A percentile compares a stretch with the other conserved stretches of the same genome.
Conservation (phyloP, 2,329 filamentous ascomycete species). For the Xylaria multiplex region DNA sequence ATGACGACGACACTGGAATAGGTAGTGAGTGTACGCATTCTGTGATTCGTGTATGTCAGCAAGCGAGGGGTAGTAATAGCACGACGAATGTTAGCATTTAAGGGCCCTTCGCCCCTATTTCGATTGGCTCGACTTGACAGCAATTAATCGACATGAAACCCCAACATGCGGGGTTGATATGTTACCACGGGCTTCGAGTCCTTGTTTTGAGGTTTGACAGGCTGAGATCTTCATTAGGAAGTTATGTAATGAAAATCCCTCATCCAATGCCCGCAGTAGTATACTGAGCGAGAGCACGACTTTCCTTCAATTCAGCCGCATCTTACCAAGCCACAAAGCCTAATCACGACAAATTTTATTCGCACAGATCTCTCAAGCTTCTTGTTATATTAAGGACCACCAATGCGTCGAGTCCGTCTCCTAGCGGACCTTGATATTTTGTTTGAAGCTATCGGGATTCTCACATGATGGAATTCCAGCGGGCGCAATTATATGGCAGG, state of each 20-base stretch:
- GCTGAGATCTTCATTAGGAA: background rate
- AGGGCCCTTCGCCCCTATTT: background rate
- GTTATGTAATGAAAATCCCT: constrained; percentile 12
- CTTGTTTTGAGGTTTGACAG: constrained; percentile 29
- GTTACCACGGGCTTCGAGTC: background rate
- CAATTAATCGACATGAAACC: constrained; percentile 18
- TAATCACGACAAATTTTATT: no score
- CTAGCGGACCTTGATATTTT: no score
- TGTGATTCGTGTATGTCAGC: constrained; percentile 7
- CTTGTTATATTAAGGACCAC: no score
- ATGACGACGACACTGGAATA: constrained; percentile 12
- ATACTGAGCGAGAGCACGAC: background rate
- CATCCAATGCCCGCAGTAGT: background rate
- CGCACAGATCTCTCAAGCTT: no score
- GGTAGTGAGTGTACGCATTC: background rate
- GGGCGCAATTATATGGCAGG: no score
- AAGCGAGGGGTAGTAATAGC: background rate
- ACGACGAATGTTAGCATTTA: background rate
- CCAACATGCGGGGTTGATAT: constrained; percentile 27
- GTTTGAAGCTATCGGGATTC: no score
- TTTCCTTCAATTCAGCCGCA: background rate
- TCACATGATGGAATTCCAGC: no score
- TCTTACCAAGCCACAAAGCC: background rate
- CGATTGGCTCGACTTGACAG: constrained; percentile 4
- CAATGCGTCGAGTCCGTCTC: no score